These are phyloP conservation scores for Trichodelitschia bisporula DNA, from an alignment of 495 filamentous ascomycete genomes.

Conservation along the genomic window DNA sequence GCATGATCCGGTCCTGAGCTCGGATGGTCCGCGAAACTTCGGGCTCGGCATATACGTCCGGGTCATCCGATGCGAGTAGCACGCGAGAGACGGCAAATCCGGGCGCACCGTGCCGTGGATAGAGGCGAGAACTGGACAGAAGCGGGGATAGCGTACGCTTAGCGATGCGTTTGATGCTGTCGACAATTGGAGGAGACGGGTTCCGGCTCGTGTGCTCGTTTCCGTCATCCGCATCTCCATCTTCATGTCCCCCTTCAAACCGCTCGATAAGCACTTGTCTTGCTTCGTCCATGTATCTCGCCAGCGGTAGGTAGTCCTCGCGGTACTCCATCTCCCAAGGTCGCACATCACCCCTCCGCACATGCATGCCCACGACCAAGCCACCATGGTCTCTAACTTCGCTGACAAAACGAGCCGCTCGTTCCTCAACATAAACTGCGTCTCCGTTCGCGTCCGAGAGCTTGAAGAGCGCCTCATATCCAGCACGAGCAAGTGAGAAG, in stretches of 20 bases:
- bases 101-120: constrained; percentile 1
- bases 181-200: too few species aligned
- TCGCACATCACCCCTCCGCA: constrained; percentile 48
- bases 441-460: constrained; percentile 29
- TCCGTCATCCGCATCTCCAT: neutral
- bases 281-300: constrained; percentile 27
- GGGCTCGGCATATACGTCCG: constrained; percentile 30
- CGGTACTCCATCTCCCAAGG: constrained; percentile 40
- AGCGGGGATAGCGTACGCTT: neutral
- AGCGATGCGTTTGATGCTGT: constrained; percentile 1
- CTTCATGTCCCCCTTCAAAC: constrained; percentile 1
- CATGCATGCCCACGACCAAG: constrained; percentile 36
- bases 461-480: constrained; percentile 40
- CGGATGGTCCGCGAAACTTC: constrained; percentile 25
- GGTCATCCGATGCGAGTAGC: constrained; percentile 47
- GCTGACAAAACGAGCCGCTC: constrained; percentile 19
- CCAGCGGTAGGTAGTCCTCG: constrained; percentile 41
- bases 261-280: constrained; percentile 13
- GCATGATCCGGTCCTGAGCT: constrained; percentile 39
- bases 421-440: constrained; percentile 25
- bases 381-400: constrained; percentile 11
- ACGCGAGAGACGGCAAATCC: constrained; percentile 12
- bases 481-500: constrained; percentile 32
- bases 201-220: neutral
- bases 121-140: too few species aligned